Evolutionary conservation across 345 rosid species (phyloP).

Genomic region (Combretum micranthum): DNA sequence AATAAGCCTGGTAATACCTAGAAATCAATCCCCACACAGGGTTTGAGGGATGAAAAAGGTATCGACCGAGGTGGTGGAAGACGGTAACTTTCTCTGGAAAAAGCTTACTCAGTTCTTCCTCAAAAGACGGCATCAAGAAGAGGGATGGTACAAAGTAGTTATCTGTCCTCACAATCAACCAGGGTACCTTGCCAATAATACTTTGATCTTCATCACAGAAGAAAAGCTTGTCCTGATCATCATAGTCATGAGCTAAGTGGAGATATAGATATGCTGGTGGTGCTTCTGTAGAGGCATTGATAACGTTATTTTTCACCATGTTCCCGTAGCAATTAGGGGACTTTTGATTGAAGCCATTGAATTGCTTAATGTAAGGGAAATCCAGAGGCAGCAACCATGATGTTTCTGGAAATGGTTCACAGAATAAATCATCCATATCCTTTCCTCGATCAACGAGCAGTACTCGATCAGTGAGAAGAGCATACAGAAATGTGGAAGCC

Average conservation of each 20-base stretch:
- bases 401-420: constrained; percentile 53
- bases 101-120: constrained; percentile 29
- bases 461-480: constrained; percentile 55
- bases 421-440: constrained; percentile 44
- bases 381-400: constrained; percentile 50
- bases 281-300: constrained; percentile 15
- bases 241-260: constrained; percentile 57
- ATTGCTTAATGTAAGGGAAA: constrained; percentile 32
- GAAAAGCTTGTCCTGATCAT: constrained; percentile 56
- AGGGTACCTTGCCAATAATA: constrained; percentile 36
- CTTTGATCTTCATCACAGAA: constrained; percentile 52
- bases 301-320: constrained; percentile 36
- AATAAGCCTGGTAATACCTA: constrained; percentile 54
- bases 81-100: constrained; percentile 52
- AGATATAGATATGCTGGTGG: constrained; percentile 42
- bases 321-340: constrained; percentile 46
- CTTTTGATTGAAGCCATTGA: constrained; percentile 28
- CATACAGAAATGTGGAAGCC: constrained; percentile 57
- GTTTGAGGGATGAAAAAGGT: constrained; percentile 64
- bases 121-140: constrained; percentile 47
- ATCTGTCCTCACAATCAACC: constrained; percentile 62
- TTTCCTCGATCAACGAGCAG: constrained; percentile 58
- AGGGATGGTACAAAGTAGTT: constrained; percentile 67
- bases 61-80: constrained; percentile 60
- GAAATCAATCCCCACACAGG: constrained; percentile 64